Conservation (phyloP, 805 yeast genomes). For the Komagataella phaffii region DNA sequence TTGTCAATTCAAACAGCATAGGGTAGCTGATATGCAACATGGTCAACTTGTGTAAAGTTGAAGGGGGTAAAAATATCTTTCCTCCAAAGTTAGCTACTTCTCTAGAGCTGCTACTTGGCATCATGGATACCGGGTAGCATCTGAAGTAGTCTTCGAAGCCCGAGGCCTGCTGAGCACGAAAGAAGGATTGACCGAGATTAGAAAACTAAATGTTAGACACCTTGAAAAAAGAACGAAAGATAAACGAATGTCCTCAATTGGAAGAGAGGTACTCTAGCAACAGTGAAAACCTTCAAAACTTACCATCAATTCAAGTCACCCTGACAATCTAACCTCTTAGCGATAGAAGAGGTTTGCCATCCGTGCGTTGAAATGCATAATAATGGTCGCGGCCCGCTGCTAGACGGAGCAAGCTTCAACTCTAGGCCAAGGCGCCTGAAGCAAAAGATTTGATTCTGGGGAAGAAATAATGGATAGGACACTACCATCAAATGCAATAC, state of each 20-base stretch:
- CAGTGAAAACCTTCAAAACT: not conserved
- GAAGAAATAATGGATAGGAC: not conserved
- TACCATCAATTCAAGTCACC: not conserved
- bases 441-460: not conserved
- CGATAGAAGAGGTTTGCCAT: not conserved
- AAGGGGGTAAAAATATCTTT: conserved; percentile 87
- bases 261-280: no score
- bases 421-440: not conserved
- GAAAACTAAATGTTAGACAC: conserved; percentile 3
- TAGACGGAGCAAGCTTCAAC: not conserved
- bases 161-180: conserved; percentile 3
- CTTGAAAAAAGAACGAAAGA: not conserved
- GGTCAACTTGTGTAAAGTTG: conserved; percentile 78
- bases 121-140: conserved; percentile 83
- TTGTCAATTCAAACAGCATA: conserved; percentile 75
- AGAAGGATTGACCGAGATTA: conserved; percentile 1
- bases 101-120: conserved; percentile 63
- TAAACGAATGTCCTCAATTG: not conserved
- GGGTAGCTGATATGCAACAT: conserved; percentile 92
- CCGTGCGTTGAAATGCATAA: not conserved
- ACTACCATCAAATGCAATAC: conserved; percentile 1
- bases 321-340: not conserved
- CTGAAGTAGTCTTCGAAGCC: conserved; percentile 78
- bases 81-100: conserved; percentile 89
- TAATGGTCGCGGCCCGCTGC: not conserved